Conservation (phyloP, 164 flowering plant genomes). For the Umbellularia californica region DNA sequence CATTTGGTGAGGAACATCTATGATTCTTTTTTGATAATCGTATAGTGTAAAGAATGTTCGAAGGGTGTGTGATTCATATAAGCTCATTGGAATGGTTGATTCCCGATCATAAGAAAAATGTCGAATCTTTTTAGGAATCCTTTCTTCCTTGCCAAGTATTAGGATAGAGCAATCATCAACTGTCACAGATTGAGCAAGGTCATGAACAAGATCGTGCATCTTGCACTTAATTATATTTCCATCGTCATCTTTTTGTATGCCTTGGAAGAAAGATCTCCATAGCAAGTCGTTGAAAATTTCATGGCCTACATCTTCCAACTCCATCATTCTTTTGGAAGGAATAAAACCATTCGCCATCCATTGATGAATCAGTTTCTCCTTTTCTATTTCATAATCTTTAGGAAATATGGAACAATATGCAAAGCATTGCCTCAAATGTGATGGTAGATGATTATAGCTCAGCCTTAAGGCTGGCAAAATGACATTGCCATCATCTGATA, state of each 20-base stretch:
- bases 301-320: constrained; percentile 2
- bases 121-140: background rate
- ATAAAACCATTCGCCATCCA: constrained; percentile 16
- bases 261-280: background rate
- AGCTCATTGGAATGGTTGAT: background rate
- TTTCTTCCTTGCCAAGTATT: background rate
- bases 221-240: constrained; percentile 5
- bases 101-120: background rate
- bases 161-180: background rate
- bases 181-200: constrained; percentile 6
- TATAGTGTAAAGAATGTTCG: background rate
- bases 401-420: constrained; percentile 21
- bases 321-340: background rate
- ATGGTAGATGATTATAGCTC: constrained; percentile 12
- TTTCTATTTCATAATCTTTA: constrained; percentile 7
- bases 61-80: background rate
- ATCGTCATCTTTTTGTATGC: background rate
- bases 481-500: background rate
- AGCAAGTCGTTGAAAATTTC: background rate
- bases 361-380: constrained; percentile 7
- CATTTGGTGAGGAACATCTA: background rate
- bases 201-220: constrained; percentile 16
- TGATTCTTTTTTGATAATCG: background rate
- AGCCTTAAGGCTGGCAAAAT: constrained; percentile 17
- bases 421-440: constrained; percentile 16